phyloP scores from a whole-genome alignment of 495 filamentous ascomycete genomes.

The Tuber brumale region DNA sequence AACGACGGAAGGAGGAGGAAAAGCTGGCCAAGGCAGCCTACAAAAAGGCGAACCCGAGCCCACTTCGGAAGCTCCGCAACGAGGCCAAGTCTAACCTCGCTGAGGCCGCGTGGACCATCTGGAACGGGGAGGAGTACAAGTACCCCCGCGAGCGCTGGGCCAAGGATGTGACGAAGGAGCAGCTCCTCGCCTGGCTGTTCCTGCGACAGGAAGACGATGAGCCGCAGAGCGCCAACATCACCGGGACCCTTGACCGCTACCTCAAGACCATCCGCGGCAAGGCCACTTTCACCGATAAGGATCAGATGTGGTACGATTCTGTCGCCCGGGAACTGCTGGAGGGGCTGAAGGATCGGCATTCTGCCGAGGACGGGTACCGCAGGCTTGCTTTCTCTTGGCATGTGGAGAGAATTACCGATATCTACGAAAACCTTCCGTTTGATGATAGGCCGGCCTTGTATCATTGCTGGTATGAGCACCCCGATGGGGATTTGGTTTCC shows the following conservation, averaged over 20 bases:
- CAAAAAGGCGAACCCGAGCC: not conserved
- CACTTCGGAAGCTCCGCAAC: not conserved
- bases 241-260: not conserved
- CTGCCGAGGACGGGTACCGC: not conserved
- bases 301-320: not conserved
- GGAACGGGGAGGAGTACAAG: not conserved
- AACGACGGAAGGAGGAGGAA: not conserved
- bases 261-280: not conserved
- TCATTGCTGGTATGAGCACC: not conserved
- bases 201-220: not conserved
- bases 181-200: not conserved
- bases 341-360: not conserved
- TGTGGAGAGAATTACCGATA: not conserved
- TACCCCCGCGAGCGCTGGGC: slow-evolving; percentile 5
- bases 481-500: not conserved
- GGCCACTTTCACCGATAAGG: not conserved
- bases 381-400: not conserved
- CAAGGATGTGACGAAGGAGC: slow-evolving; percentile 7
- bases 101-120: not conserved
- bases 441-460: not conserved
- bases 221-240: not conserved
- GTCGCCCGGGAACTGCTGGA: not conserved
- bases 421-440: not conserved
- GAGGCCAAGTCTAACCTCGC: not conserved
- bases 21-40: not conserved